Evolutionary conservation across 1,284 basidiomycete genomes (phyloP).

Genomic region (Rhodotorula sp.): DNA sequence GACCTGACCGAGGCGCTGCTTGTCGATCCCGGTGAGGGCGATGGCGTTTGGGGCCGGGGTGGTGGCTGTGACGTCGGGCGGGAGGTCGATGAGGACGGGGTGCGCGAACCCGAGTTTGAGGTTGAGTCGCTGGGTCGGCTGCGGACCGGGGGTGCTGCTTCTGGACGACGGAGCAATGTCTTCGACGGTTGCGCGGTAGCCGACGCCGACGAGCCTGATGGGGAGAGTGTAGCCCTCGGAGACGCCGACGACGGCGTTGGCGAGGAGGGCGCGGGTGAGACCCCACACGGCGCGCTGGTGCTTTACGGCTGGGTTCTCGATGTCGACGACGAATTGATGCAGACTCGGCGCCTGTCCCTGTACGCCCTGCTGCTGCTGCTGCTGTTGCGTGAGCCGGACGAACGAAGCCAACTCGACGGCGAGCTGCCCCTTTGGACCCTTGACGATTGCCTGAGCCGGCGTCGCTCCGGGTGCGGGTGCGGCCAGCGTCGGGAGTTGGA

Average conservation of each 20-base stretch:
- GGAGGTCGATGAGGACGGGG: constrained; percentile 73
- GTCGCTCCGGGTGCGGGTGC: background rate
- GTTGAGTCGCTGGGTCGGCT: constrained; percentile 55
- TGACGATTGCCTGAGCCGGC: constrained; percentile 19
- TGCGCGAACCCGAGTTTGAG: constrained; percentile 93
- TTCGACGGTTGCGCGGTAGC: constrained; percentile 86
- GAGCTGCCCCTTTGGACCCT: constrained; percentile 40
- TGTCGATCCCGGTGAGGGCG: constrained; percentile 55
- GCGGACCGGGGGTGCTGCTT: background rate
- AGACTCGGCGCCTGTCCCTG: background rate
- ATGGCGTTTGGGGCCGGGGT: constrained; percentile 56
- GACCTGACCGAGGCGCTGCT: constrained; percentile 72
- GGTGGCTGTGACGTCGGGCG: constrained; percentile 66
- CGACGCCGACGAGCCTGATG: constrained; percentile 88
- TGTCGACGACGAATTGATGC: background rate
- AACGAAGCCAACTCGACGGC: constrained; percentile 35
- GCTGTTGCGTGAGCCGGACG: constrained; percentile 11
- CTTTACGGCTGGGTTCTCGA: constrained; percentile 30
- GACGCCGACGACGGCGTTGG: constrained; percentile 87
- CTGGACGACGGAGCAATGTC: constrained; percentile 59
- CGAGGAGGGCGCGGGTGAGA: constrained; percentile 79
- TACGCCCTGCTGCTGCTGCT: background rate
- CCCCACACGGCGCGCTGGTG: constrained; percentile 88
- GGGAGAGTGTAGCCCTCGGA: constrained; percentile 79
- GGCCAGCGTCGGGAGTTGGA: constrained; percentile 8